A percentile compares a stretch with the other conserved stretches of the same genome.
These are phyloP conservation scores for Ophiostoma himal-ulmi DNA, from an alignment of 2,329 filamentous ascomycete genomes.

Conservation along the genomic window DNA sequence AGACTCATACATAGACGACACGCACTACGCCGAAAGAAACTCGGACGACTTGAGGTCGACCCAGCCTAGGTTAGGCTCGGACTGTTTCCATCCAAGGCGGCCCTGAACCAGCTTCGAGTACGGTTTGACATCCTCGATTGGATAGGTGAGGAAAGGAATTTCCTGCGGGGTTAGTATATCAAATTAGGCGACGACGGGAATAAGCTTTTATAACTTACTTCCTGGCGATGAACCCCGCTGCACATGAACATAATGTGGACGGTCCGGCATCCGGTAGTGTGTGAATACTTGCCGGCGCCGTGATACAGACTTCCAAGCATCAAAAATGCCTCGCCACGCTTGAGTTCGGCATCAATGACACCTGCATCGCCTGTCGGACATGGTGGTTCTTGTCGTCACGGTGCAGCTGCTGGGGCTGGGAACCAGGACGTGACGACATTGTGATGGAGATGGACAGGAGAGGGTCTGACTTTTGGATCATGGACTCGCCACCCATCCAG, in stretches of 20 bases:
- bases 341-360: background rate
- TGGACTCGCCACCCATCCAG: conserved; percentile 12
- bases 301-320: conserved; percentile 1
- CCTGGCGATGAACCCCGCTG: conserved; percentile 6
- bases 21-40: background rate
- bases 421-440: conserved; percentile 6
- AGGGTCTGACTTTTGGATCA: background rate
- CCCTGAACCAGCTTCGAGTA: background rate
- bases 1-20: background rate
- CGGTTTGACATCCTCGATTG: conserved; percentile 8
- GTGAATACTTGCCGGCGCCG: conserved; percentile 11
- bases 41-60: conserved; percentile 8
- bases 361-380: background rate
- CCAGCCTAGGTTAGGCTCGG: conserved; percentile 7
- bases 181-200: background rate
- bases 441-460: conserved; percentile 14
- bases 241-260: conserved; percentile 13
- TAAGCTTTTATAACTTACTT: background rate
- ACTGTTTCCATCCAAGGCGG: conserved; percentile 11
- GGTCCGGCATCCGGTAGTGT: background rate
- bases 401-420: background rate
- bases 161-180: conserved; percentile 1
- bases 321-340: conserved; percentile 6
- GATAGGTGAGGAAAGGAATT: conserved; percentile 9
- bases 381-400: conserved; percentile 13